phyloP scores from a whole-genome alignment of 164 flowering plant species.

The Vitis rupestris region DNA sequence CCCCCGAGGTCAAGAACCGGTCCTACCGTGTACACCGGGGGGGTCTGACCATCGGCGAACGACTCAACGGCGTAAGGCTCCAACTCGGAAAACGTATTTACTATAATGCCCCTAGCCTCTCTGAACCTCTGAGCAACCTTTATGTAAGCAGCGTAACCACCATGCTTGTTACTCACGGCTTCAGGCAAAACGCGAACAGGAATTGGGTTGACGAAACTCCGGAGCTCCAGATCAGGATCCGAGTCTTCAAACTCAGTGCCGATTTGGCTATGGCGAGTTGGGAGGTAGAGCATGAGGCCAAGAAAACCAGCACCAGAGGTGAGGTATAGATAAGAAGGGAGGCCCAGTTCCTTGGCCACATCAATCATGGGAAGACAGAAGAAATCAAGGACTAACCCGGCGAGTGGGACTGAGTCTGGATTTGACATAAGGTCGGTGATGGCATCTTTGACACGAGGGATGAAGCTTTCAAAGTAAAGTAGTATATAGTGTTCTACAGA shows the following conservation, averaged over 20 bases:
- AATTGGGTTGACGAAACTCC: slow-evolving; percentile 17
- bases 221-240: slow-evolving; percentile 6
- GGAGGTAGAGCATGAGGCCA: no score
- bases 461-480: not conserved
- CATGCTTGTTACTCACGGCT: not conserved
- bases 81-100: slow-evolving; percentile 4
- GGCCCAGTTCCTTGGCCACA: no score
- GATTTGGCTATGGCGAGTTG: not conserved
- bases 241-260: slow-evolving; percentile 1
- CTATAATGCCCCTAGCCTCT: slow-evolving; percentile 27
- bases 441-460: not conserved
- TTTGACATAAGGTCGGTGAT: not conserved
- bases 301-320: no score
- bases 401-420: slow-evolving; percentile 8
- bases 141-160: slow-evolving; percentile 4
- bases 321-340: no score
- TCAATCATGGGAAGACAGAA: not conserved
- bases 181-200: slow-evolving; percentile 15
- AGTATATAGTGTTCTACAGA: not conserved
- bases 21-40: no score
- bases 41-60: no score
- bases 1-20: no score
- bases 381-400: slow-evolving; percentile 15
- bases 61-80: no score
- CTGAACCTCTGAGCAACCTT: slow-evolving; percentile 12